phyloP scores from a whole-genome alignment of 148 eudicot species.

The Spergularia bocconei region DNA sequence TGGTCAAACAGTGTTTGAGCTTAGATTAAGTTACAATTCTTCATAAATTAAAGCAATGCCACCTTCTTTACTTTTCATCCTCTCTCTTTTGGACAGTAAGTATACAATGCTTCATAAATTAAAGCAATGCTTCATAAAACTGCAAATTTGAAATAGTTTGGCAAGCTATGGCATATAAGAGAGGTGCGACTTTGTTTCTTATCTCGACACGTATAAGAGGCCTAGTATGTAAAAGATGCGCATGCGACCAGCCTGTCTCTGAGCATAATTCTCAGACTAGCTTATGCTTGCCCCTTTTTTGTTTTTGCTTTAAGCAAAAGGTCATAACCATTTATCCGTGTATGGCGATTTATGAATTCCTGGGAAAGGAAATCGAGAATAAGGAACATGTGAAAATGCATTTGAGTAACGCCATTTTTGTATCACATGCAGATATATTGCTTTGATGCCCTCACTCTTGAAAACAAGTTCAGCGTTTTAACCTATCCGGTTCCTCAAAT shows the following conservation, averaged over 20 bases:
- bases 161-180: not conserved
- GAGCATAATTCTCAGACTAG: not conserved
- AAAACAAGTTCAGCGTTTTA: constrained; percentile 85
- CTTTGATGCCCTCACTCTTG: constrained; percentile 85
- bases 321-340: not conserved
- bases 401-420: constrained; percentile 21
- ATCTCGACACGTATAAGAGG: not conserved
- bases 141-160: not conserved
- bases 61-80: not conserved
- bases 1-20: too few relatives aligned
- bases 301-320: not conserved
- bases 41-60: not conserved
- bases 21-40: too few relatives aligned
- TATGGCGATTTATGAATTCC: not conserved
- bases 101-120: too few relatives aligned
- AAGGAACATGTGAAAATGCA: not conserved
- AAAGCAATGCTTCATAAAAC: too few relatives aligned
- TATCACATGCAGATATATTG: constrained; percentile 75
- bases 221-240: not conserved
- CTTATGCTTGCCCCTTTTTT: not conserved
- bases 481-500: constrained; percentile 88
- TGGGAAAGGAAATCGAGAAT: not conserved
- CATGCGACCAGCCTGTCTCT: not conserved
- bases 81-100: too few relatives aligned
- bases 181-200: not conserved